Conservation (phyloP, 1,139 yeast genomes). For the Kurtzmaniella natalensis region DNA sequence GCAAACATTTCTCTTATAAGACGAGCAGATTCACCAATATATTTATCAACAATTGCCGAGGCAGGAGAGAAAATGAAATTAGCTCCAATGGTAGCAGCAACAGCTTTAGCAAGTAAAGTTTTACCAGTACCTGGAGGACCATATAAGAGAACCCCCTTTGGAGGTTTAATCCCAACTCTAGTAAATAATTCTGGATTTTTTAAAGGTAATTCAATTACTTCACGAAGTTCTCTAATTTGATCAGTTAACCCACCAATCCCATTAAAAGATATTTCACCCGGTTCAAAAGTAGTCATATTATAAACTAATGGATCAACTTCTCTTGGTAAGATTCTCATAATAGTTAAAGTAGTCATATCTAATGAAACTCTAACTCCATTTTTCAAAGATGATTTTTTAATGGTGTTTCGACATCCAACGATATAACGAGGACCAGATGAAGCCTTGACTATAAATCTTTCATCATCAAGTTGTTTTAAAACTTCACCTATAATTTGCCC, state of each 20-base stretch:
- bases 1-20: conserved; percentile 98
- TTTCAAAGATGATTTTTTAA: conserved; percentile 75
- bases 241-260: conserved; percentile 97
- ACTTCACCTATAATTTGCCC: conserved; percentile 99
- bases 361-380: conserved; percentile 96
- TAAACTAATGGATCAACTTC: conserved; percentile 98
- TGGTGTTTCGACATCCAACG: conserved; percentile 94
- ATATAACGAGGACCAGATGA: conserved; percentile 97
- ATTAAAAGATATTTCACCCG: conserved; percentile 91
- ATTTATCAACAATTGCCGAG: conserved; percentile 96
- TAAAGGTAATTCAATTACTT: conserved; percentile 94
- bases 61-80: conserved; percentile 98
- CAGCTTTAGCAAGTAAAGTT: conserved; percentile 93
- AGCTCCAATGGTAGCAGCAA: conserved; percentile 98
- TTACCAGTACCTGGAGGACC: conserved; percentile 99
- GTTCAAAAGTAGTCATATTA: conserved; percentile 97
- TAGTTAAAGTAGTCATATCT: conserved; percentile 96
- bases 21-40: conserved; percentile 97
- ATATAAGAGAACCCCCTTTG: conserved; percentile 93
- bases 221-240: conserved; percentile 93
- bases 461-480: conserved; percentile 91
- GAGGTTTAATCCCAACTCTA: conserved; percentile 96
- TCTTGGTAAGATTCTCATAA: conserved; percentile 95
- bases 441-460: conserved; percentile 93
- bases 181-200: conserved; percentile 95